Evolutionary conservation across 2,329 filamentous ascomycete species (phyloP).

Genomic region (Tetracladium maxilliforme): DNA sequence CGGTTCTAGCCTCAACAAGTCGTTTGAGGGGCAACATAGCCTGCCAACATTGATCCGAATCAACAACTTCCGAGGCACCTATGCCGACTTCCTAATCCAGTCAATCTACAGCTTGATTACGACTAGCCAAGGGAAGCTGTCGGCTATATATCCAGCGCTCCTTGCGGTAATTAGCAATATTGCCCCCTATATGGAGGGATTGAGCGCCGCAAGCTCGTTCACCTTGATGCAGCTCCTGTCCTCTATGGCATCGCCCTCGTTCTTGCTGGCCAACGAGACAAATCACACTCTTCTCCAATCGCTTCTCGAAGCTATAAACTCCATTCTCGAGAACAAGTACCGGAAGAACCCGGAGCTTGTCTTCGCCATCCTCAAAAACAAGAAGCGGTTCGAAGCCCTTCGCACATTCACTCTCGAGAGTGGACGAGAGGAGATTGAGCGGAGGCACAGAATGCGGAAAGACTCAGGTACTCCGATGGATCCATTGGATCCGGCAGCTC

Average conservation of each 20-base stretch:
- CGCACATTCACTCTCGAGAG: conserved; percentile 83
- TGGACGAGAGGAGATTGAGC: conserved; percentile 81
- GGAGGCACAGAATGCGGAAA: conserved; percentile 57
- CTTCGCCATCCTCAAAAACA: conserved; percentile 64
- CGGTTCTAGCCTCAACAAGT: conserved; percentile 76
- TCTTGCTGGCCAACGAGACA: conserved; percentile 79
- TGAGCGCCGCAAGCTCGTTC: conserved; percentile 61
- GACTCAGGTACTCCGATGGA: conserved; percentile 36
- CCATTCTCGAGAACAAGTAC: conserved; percentile 81
- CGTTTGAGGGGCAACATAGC: conserved; percentile 78
- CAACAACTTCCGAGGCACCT: conserved; percentile 72
- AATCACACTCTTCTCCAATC: conserved; percentile 75
- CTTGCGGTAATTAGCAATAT: conserved; percentile 90
- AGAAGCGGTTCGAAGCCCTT: conserved; percentile 71
- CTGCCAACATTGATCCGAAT: conserved; percentile 72
- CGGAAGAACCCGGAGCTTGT: conserved; percentile 68
- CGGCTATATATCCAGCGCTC: conserved; percentile 83
- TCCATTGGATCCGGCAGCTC: conserved; percentile 16
- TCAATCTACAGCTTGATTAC: conserved; percentile 89
- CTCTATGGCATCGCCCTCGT: conserved; percentile 87
- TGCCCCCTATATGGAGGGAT: conserved; percentile 64
- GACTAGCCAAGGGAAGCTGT: conserved; percentile 76
- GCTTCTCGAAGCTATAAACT: conserved; percentile 76
- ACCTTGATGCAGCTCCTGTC: conserved; percentile 79
- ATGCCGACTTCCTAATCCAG: conserved; percentile 89